Percentiles rank a stretch among this genome's conserved stretches.
phyloP scores from a whole-genome alignment of 306 rosid species.

The Lagenaria siceraria region DNA sequence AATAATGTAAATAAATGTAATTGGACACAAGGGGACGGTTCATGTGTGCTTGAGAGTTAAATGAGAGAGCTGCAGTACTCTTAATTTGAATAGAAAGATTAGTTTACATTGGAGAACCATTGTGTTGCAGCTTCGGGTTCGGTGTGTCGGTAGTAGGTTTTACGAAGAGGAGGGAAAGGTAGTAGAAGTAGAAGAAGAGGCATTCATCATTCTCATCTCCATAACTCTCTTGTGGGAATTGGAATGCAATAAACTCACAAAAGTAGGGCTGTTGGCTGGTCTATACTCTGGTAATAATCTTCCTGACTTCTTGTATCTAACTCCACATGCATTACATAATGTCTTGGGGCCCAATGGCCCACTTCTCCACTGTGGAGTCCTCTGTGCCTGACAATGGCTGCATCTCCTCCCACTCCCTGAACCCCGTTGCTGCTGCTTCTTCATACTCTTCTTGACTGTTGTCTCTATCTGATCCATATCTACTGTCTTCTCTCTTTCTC shows the following conservation, averaged over 20 bases:
- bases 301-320: conserved; percentile 60
- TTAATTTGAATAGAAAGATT: neutral
- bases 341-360: conserved; percentile 72
- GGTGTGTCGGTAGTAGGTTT: neutral
- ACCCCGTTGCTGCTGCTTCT: conserved; percentile 14
- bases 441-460: neutral
- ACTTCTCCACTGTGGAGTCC: conserved; percentile 77
- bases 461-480: conserved; percentile 1
- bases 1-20: neutral
- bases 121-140: neutral
- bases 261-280: conserved; percentile 64
- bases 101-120: neutral
- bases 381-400: conserved; percentile 47
- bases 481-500: neutral
- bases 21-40: neutral
- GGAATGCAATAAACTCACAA: conserved; percentile 53
- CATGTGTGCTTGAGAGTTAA: neutral
- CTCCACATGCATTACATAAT: conserved; percentile 69
- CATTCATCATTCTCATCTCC: conserved; percentile 49
- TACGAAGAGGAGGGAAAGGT: conserved; percentile 14
- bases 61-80: neutral
- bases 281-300: conserved; percentile 55
- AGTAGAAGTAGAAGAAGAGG: conserved; percentile 16
- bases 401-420: conserved; percentile 37
- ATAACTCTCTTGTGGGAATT: conserved; percentile 66